These are phyloP conservation scores for Senna siamea DNA, from an alignment of 306 rosid species.

Conservation along the genomic window DNA sequence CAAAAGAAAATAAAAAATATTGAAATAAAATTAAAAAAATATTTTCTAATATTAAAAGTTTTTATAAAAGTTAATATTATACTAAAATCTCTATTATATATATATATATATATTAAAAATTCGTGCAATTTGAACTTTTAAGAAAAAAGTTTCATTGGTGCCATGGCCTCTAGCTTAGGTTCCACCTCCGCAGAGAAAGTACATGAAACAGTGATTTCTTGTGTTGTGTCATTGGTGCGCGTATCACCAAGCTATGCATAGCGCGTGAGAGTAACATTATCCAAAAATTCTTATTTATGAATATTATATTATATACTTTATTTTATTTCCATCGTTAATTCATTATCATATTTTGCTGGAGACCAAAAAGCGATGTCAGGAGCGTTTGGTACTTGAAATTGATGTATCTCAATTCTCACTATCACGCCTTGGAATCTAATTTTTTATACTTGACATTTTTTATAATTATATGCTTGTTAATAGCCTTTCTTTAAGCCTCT, in stretches of 20 bases:
- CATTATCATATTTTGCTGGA: conserved; percentile 26
- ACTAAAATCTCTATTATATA: no score
- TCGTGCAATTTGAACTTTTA: no score
- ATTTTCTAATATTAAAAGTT: no score
- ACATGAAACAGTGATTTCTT: conserved; percentile 42
- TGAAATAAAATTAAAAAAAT: no score
- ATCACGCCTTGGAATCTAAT: no score
- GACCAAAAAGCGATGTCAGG: conserved; percentile 14
- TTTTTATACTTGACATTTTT: no score
- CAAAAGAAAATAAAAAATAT: no score
- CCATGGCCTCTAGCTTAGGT: conserved; percentile 37
- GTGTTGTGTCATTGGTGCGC: conserved; percentile 43
- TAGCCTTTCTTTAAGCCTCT: no score
- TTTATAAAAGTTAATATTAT: no score
- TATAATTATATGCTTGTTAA: no score
- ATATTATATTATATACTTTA: neutral
- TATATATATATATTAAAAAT: no score
- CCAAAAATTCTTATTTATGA: neutral
- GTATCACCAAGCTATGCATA: neutral
- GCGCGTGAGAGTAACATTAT: conserved; percentile 43
- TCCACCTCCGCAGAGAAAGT: conserved; percentile 46
- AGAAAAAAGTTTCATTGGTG: no score
- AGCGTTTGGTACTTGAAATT: neutral
- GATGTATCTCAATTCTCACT: neutral
- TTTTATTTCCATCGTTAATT: conserved; percentile 4